These are phyloP conservation scores for Pestalotiopsis fici DNA, from an alignment of 2,329 filamentous ascomycete genomes.

Conservation along the genomic window DNA sequence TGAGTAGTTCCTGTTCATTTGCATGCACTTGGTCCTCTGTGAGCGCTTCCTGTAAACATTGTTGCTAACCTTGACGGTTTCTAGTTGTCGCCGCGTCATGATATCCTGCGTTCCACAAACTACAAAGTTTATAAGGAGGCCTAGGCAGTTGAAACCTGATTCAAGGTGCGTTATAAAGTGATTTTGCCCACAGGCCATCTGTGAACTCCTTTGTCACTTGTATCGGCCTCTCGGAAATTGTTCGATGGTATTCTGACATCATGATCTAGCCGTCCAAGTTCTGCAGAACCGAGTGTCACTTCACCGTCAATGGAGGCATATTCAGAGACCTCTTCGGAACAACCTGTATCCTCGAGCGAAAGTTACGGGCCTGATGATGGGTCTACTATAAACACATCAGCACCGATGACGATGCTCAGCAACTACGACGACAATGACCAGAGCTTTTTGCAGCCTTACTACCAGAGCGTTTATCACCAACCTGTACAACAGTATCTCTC, in stretches of 20 bases:
- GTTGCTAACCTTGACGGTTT: not conserved
- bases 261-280: not conserved
- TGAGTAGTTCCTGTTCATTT: constrained; percentile 2
- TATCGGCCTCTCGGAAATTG: not conserved
- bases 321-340: not conserved
- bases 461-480: not conserved
- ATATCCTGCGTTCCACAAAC: constrained; percentile 26
- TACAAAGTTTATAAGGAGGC: constrained; percentile 27
- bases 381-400: not conserved
- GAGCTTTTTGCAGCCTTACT: not conserved
- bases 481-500: not conserved
- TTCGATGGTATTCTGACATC: not conserved
- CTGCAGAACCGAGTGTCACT: not conserved
- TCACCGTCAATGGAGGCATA: not conserved
- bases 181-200: too few species aligned
- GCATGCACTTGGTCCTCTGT: not conserved
- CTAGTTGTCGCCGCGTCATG: constrained; percentile 25
- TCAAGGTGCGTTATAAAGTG: constrained; percentile 14
- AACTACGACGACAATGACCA: not conserved
- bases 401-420: not conserved
- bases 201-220: not conserved
- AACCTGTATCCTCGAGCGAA: not conserved
- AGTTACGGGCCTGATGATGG: not conserved
- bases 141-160: constrained; percentile 24
- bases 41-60: not conserved